A percentile compares a stretch with the other conserved stretches of the same genome.
Evolutionary conservation across 2,329 filamentous ascomycete species (phyloP).

Genomic region (Colletotrichum siamense): DNA sequence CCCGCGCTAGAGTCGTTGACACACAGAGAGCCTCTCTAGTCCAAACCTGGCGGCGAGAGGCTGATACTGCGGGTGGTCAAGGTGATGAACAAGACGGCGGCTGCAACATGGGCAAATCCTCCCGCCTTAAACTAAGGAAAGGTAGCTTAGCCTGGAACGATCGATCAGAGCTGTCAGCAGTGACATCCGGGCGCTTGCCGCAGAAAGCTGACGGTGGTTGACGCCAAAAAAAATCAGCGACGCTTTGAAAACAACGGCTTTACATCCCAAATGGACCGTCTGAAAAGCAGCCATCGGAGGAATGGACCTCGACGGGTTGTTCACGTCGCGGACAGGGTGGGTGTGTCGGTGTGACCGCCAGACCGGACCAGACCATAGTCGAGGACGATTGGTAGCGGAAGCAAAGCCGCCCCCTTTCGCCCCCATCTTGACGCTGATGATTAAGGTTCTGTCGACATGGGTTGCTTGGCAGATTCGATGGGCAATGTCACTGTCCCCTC

Average conservation of each 20-base stretch:
- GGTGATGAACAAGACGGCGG: background rate
- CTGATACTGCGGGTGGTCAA: background rate
- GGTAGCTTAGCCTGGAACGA: background rate
- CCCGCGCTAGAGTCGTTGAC: background rate
- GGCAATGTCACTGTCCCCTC: slow-evolving; percentile 6
- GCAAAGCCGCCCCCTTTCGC: background rate
- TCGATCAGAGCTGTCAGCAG: background rate
- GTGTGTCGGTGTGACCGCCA: background rate
- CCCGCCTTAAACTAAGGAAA: background rate
- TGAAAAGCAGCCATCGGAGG: background rate
- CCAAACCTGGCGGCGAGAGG: slow-evolving; percentile 2
- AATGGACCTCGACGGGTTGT: background rate
- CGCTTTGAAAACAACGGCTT: slow-evolving; percentile 7
- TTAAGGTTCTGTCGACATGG: slow-evolving; percentile 16
- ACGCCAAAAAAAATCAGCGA: background rate
- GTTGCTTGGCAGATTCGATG: slow-evolving; percentile 7
- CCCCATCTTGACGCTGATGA: background rate
- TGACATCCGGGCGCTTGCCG: background rate
- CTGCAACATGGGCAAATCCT: background rate
- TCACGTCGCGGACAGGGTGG: background rate
- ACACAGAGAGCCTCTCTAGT: background rate
- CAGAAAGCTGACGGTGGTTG: background rate
- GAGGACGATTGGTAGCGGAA: background rate
- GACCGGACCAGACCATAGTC: background rate
- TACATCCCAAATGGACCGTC: background rate